Conservation (phyloP, 768 basidiomycete species). For the Pulveroboletus sp. region DNA sequence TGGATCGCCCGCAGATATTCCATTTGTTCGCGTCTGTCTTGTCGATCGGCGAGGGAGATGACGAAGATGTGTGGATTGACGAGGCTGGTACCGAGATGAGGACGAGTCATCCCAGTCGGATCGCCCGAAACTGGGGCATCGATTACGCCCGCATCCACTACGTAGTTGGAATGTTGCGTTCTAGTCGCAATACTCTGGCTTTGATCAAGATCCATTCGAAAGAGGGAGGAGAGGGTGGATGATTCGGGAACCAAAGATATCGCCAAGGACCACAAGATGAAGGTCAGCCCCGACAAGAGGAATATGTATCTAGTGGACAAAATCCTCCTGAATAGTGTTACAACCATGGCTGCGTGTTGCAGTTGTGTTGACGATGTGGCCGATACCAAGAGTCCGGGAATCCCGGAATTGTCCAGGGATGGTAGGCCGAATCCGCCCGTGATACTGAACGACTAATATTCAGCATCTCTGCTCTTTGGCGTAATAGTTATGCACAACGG, state of each 20-base stretch:
- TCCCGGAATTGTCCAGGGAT: too few species aligned
- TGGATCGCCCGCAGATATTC: slow-evolving; percentile 46
- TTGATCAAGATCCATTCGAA: slow-evolving; percentile 17
- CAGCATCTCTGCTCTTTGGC: too few species aligned
- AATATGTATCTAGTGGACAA: slow-evolving; percentile 22
- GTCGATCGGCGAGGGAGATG: slow-evolving; percentile 54
- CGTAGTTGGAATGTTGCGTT: background rate
- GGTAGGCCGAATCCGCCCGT: too few species aligned
- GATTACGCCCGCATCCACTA: background rate
- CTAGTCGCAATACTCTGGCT: background rate
- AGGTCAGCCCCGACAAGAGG: slow-evolving; percentile 17
- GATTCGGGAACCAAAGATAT: slow-evolving; percentile 8
- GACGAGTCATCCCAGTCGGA: background rate
- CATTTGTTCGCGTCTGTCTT: slow-evolving; percentile 57
- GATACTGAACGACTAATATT: too few species aligned
- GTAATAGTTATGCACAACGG: too few species aligned
- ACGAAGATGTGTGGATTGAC: slow-evolving; percentile 46
- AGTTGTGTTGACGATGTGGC: too few species aligned
- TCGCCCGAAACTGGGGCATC: background rate
- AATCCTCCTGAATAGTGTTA: slow-evolving; percentile 5
- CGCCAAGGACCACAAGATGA: slow-evolving; percentile 20
- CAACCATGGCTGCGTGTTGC: slow-evolving; percentile 3
- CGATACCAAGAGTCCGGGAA: too few species aligned
- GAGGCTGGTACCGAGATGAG: slow-evolving; percentile 31
- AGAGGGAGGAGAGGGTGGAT: slow-evolving; percentile 8